Base-by-base conservation (phyloP, 192 early-diverging fungal species). In the Gryganskiella cystojenkinii region DNA sequence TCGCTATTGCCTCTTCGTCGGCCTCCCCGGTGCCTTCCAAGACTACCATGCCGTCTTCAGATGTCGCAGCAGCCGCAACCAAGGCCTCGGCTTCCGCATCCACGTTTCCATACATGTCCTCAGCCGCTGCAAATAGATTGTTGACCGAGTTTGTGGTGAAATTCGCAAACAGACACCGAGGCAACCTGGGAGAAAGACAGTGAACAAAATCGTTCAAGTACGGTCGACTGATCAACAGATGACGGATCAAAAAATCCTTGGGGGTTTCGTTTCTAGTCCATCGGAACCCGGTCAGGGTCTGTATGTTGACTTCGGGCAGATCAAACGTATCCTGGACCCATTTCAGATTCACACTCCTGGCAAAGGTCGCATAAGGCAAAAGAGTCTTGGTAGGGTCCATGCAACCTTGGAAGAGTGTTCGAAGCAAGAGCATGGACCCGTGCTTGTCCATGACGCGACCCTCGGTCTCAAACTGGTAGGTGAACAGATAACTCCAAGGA, bases 311-410 rank as follows among this genome's bases (percentile, higher is more conserved):
- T 43, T 78, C 74, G 25, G 66, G 60, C 40, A 78, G 35, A 15
- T 78, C 74, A 54, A 78, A 78, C 2, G 74, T 78, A 35, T 78
- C 74, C 13, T 78, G 74, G 4, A 78, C 67, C 74, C 74, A 78
- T 24, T 78, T 68, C 20, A 78, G 66, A 27, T 78, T 78, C 45
- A 78, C 56, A 34, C 74, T 78, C 24, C 74, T 61, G 2, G 74
- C 74, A 54, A 78, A 78, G 22, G 60, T 62, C 24, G 74, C 66
- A 43, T 78, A 78, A 2, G 74, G 74, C 19, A 78, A 64, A 1
- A 65, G 43, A 3, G 66, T 69, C 43, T 40, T 31, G 8, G 74
- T 34, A 15, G 65, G 66, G 27, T 78, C 74, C 65, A 69, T 64
- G 52, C 74, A 69, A 54, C 66, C 74, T 28, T 69, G 67, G 25